Conservation (phyloP, 2,329 filamentous ascomycete species). For the Sarocladium oryzae region DNA sequence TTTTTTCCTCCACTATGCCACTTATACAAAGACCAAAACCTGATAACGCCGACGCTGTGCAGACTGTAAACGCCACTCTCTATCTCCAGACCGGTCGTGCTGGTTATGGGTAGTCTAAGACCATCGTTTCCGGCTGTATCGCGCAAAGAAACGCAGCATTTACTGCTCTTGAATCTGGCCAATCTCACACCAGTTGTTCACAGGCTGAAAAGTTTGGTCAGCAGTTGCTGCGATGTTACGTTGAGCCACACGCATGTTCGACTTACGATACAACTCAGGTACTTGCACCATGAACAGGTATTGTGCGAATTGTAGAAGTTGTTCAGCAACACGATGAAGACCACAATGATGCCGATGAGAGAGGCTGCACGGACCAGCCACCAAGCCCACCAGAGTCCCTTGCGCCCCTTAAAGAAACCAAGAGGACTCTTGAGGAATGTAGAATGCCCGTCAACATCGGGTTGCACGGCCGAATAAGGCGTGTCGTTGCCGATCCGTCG, state of each 20-base stretch:
- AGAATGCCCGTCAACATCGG: slow-evolving; percentile 40
- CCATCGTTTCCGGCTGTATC: too few relatives aligned
- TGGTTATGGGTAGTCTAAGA: too few relatives aligned
- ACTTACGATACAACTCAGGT: slow-evolving; percentile 86
- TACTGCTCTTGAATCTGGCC: slow-evolving; percentile 26
- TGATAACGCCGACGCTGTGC: slow-evolving; percentile 12
- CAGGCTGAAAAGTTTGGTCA: slow-evolving; percentile 34
- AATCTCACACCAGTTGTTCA: slow-evolving; percentile 62
- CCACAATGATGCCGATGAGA: slow-evolving; percentile 72
- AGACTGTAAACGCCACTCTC: background rate
- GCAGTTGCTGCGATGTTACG: too few relatives aligned
- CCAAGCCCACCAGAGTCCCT: slow-evolving; percentile 96
- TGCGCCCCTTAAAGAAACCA: slow-evolving; percentile 86
- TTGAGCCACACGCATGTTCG: too few relatives aligned
- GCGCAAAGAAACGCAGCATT: background rate
- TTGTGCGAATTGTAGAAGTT: slow-evolving; percentile 80
- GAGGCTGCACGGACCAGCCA: slow-evolving; percentile 79
- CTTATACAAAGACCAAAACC: background rate
- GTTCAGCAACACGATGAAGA: slow-evolving; percentile 78
- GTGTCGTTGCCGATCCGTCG: slow-evolving; percentile 63
- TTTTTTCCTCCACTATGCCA: background rate
- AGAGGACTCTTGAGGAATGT: slow-evolving; percentile 56
- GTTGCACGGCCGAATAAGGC: slow-evolving; percentile 61
- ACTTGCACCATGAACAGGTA: slow-evolving; percentile 86
- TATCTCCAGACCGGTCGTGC: too few relatives aligned